A percentile compares a stretch with the other conserved stretches of the same genome.
These are phyloP conservation scores for Chloris gayana DNA, from an alignment of 176 grass and related monocot genomes.

Conservation along the genomic window DNA sequence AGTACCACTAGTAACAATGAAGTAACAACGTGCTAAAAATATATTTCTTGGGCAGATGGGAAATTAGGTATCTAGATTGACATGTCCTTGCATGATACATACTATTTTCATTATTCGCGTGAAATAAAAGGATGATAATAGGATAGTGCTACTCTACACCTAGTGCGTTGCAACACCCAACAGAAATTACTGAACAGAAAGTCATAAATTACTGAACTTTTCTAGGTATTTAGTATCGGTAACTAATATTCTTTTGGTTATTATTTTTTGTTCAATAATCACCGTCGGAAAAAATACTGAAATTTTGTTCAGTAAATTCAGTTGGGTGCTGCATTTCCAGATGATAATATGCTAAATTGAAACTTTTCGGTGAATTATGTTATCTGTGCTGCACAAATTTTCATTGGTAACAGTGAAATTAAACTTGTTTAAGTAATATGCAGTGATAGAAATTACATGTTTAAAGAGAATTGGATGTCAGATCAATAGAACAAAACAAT, in stretches of 20 bases:
- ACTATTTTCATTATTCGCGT: neutral
- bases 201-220: too few relatives aligned
- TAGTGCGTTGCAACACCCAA: too few relatives aligned
- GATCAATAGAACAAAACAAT: constrained; percentile 3
- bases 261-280: too few relatives aligned
- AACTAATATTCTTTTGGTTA: too few relatives aligned
- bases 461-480: constrained; percentile 10
- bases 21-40: constrained; percentile 20
- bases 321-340: too few relatives aligned
- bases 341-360: neutral
- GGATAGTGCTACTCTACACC: too few relatives aligned
- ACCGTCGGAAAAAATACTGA: too few relatives aligned
- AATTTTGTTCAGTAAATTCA: too few relatives aligned
- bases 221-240: too few relatives aligned
- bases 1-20: constrained; percentile 1
- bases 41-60: constrained; percentile 34
- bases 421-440: constrained; percentile 1
- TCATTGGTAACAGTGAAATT: neutral
- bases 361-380: neutral
- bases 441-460: constrained; percentile 1
- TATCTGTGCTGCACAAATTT: neutral
- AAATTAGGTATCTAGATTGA: constrained; percentile 12
- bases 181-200: too few relatives aligned
- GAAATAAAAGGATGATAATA: neutral
- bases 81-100: constrained; percentile 25